Evolutionary conservation across 2,329 filamentous ascomycete species (phyloP), one percentile per base, ranked within the genome.

Genomic region (Tolypocladium ovalisporum): DNA sequence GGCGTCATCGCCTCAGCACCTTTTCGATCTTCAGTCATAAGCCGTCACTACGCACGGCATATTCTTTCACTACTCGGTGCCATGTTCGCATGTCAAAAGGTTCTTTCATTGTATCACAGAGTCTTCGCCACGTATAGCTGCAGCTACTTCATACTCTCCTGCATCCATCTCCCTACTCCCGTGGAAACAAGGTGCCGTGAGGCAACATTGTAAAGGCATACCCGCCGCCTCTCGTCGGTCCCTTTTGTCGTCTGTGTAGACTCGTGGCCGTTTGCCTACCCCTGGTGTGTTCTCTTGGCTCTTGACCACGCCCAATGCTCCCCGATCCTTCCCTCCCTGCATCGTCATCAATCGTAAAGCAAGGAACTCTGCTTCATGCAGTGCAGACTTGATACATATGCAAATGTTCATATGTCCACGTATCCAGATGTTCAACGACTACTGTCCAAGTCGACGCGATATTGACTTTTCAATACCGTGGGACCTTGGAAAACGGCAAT

Each of bases 161-260:
- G 24, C 24, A 49, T 49, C 24, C 44, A 10, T 7, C 44, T 12
- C 29, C 19, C 19, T n/a, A 9, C 56, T 55, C 54, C 56, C 57
- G 53, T 57, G 64, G 59, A 61, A 67, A 71, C 69, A 73, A 73
- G 67, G 67, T 74, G 73, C 75, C 76, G 76, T 63, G 76, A 76
- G 76, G 75, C 75, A 77, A 68, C 73, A 70, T 72, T 76, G 72
- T 76, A 73, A 67, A 66, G 67, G 52, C 56, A 55, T 61, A 55
- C 54, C 56, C 44, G 29, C 54, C 53, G 49, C 52, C 24, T 49
- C 47, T 36, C 35, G 52, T 57, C 63, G 62, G 57, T 56, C 55
- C 62, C 64, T 59, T 40, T 35, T 52, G 29, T 52, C 29, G 29
- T 52, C 47, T 52, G 47, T 52, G 47, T 52, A 52, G 47, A 52